phyloP scores from a whole-genome alignment of 495 filamentous ascomycete genomes.

The Amniculicola lignicola region DNA sequence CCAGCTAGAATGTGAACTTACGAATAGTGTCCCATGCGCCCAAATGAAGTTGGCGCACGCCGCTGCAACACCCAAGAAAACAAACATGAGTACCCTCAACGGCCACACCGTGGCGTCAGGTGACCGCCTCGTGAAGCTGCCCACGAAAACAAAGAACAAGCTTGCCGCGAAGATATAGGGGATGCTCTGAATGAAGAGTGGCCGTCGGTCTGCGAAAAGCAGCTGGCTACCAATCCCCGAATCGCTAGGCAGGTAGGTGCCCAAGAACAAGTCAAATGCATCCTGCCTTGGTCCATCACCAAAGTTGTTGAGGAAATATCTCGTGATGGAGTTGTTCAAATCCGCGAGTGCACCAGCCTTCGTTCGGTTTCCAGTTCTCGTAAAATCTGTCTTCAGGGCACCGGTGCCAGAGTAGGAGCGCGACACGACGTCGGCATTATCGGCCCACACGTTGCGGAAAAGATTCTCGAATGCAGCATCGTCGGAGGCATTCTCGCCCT shows the following conservation, averaged over 20 bases:
- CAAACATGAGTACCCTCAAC: slow-evolving; percentile 69
- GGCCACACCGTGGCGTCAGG: slow-evolving; percentile 72
- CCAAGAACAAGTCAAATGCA: slow-evolving; percentile 90
- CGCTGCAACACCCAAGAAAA: slow-evolving; percentile 65
- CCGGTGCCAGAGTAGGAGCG: slow-evolving; percentile 91
- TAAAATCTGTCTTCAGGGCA: slow-evolving; percentile 94
- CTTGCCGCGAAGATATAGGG: slow-evolving; percentile 88
- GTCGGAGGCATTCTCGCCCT: slow-evolving; percentile 65
- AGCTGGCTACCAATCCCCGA: slow-evolving; percentile 60
- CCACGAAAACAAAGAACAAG: slow-evolving; percentile 81
- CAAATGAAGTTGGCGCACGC: slow-evolving; percentile 74
- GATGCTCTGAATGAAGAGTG: slow-evolving; percentile 79
- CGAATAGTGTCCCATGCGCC: slow-evolving; percentile 84
- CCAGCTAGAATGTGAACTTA: slow-evolving; percentile 51
- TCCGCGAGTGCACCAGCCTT: slow-evolving; percentile 78
- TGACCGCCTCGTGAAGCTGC: slow-evolving; percentile 63
- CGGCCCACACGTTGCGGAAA: slow-evolving; percentile 96
- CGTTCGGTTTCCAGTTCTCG: slow-evolving; percentile 81
- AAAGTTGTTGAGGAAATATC: slow-evolving; percentile 91
- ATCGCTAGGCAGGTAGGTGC: slow-evolving; percentile 70
- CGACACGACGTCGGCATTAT: slow-evolving; percentile 94
- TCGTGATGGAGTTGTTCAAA: slow-evolving; percentile 71
- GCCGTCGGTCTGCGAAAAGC: slow-evolving; percentile 82
- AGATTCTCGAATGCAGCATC: slow-evolving; percentile 76
- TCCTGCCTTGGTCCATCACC: slow-evolving; percentile 89